Evolutionary conservation across 306 rosid genomes (phyloP), one percentile per base, ranked within the genome.

Genomic region (Cicer judaicum): DNA sequence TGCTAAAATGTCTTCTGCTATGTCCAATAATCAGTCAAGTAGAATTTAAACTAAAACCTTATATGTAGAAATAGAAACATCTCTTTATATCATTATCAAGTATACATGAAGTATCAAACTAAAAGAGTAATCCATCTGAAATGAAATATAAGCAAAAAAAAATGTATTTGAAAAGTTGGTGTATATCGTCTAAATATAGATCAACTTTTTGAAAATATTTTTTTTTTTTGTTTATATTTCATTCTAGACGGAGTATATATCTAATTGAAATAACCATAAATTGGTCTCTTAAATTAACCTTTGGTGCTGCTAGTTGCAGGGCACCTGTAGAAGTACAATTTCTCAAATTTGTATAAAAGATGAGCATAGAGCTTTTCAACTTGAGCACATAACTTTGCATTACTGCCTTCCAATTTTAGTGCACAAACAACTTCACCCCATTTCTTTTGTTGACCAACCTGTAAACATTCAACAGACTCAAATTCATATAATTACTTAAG

Each of bases 351-450:
- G 67, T 78, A 81, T 42, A 85, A 77, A 78, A 85, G 68, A 43
- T 7, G 41, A 14, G 60, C 76, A 34, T 84, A 84, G 62, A 79
- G 72, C 48, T 59, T 81, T 75, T 84, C 83, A 43, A 85, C 53
- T 75, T 81, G 85, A 70, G 40, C 46, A 40, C 74, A 70, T 79
- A 85, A 39, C 9, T 75, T 72, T 4, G 36, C 72, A 48, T 36
- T 71, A 10, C 38, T 60, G 53, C 85, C 84, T 65, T 81, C 79
- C 75, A 85, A 69, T 72, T 75, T 78, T 10, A 85, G 68, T 50
- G 84, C 84, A 13, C 65, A 59, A 41, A 54, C 86, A 12, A 85
- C 67, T 75, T 81, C 88, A 29, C 78, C 72, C 88, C 88, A 85
- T 79, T 84, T 78, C 74, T 52, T 75, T 18, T 85, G 78, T 75